Evolutionary conservation across 2,329 filamentous ascomycete genomes (phyloP), one percentile per base, ranked within the genome.

Genomic region (Neofusicoccum umdonicola): DNA sequence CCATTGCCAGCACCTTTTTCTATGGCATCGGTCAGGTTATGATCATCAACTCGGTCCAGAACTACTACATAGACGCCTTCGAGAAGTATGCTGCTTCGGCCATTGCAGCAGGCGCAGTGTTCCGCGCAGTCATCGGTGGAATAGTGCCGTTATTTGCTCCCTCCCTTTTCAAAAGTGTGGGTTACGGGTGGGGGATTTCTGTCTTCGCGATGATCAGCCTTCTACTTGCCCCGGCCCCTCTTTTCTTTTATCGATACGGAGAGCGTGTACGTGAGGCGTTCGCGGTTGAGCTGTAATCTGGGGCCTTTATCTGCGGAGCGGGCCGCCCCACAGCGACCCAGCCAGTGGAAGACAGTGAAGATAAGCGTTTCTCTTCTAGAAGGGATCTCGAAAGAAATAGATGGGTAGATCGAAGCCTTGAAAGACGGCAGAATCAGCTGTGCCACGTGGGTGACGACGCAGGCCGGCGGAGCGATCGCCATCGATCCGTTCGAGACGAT

Each of bases 51-150:
- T 77, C 77, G 12, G 82, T 82, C 15, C 83, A 85, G 62, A 85
- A 85, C 61, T 84, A 84, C 70, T 84, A 83, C 69, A 84, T 84
- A 52, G 82, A 84, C 68, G 77, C 77, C 22, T 84, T 83, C 64
- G 81, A 83, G 65, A 77, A 78, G 69, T 83, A 82, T 66, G 82
- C 82, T 5, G 82, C 82, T 6, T 79, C 76, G 41, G 82, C 81
- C 0, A 83, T 84, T 60, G 82, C 82, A 4, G 82, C 81, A 3
- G 81, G 81, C 0, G 78, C 81, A 0, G 76, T 83, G 0, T 83
- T 83, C 62, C 71, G 82, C 19, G 78, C 76, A 52, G 44, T 84
- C 1, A 70, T 83, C 15, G 81, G 82, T 4, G 82, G 81, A 4
- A 69, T 83, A 0, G 74, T 83, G 22, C 82, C 82, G 0, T 68